These are phyloP conservation scores for Colletotrichum sp. DNA, from an alignment of 2,329 filamentous ascomycete species.

Conservation along the genomic window DNA sequence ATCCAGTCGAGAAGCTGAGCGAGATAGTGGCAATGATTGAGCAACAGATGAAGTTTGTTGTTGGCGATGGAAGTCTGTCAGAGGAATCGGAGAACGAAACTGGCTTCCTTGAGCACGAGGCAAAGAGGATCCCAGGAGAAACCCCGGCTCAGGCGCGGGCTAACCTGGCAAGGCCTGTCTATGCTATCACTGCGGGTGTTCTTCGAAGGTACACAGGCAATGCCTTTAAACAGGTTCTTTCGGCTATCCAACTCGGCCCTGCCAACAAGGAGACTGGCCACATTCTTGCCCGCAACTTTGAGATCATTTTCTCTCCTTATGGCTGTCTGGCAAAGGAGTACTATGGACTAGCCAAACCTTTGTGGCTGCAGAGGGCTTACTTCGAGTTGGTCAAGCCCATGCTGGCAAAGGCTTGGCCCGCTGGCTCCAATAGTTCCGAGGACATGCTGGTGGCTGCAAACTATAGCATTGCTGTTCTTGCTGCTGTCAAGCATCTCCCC, in stretches of 20 bases:
- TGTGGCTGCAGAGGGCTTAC: slow-evolving; percentile 57
- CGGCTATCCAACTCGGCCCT: slow-evolving; percentile 26
- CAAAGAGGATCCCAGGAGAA: neutral
- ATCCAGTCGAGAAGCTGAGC: slow-evolving; percentile 37
- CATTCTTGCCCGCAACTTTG: slow-evolving; percentile 45
- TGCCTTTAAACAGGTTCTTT: slow-evolving; percentile 39
- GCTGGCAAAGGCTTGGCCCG: slow-evolving; percentile 45
- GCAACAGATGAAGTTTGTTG: slow-evolving; percentile 19
- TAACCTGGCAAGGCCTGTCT: slow-evolving; percentile 26
- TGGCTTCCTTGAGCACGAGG: slow-evolving; percentile 8
- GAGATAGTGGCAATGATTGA: slow-evolving; percentile 24
- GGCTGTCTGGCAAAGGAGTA: slow-evolving; percentile 42
- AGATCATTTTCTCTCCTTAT: slow-evolving; percentile 46
- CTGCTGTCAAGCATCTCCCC: slow-evolving; percentile 53
- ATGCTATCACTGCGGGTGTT: slow-evolving; percentile 41
- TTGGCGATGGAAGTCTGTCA: slow-evolving; percentile 14
- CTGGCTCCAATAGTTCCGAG: slow-evolving; percentile 26
- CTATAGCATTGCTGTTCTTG: slow-evolving; percentile 52
- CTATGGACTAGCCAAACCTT: slow-evolving; percentile 45
- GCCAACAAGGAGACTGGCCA: slow-evolving; percentile 37
- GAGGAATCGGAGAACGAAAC: neutral
- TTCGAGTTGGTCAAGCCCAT: slow-evolving; percentile 50
- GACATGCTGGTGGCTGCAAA: slow-evolving; percentile 36
- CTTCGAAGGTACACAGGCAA: slow-evolving; percentile 42
- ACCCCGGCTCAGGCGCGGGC: neutral